Conservation (phyloP, 331 rosid genomes). For the Pyracantha coccinea region DNA sequence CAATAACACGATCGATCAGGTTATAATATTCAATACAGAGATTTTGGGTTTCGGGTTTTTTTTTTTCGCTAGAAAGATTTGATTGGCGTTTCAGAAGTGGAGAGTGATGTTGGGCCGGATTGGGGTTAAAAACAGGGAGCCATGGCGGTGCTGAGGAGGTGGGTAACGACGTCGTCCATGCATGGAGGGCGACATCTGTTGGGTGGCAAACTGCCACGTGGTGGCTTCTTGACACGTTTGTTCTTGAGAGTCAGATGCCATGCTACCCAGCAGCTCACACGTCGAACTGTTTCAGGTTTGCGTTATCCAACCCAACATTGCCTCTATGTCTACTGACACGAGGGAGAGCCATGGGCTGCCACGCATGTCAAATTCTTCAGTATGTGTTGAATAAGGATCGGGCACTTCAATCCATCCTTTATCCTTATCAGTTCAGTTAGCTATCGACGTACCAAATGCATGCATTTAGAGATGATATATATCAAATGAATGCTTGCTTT, state of each 20-base stretch:
- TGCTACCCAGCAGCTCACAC: neutral
- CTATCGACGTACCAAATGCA: too few relatives aligned
- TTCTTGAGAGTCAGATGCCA: neutral
- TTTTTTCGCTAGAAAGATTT: too few relatives aligned
- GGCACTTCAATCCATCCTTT: too few relatives aligned
- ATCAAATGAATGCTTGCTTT: too few relatives aligned
- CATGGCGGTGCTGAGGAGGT: slow-evolving; percentile 29
- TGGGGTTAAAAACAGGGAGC: slow-evolving; percentile 4
- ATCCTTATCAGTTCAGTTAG: too few relatives aligned
- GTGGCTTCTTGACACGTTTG: neutral
- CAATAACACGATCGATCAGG: too few relatives aligned
- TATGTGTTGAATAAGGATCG: too few relatives aligned
- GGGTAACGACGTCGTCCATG: slow-evolving; percentile 25
- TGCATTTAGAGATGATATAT: too few relatives aligned
- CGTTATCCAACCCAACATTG: neutral
- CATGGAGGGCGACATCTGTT: slow-evolving; percentile 41
- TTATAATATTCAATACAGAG: too few relatives aligned
- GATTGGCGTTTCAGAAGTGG: neutral
- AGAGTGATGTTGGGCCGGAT: neutral
- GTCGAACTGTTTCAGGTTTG: neutral
- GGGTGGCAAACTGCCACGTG: slow-evolving; percentile 28
- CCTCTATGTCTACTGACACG: neutral
- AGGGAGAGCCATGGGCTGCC: neutral
- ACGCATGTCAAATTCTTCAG: neutral
- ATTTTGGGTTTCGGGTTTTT: neutral